These are phyloP conservation scores for Penicillium flavigenum DNA, from an alignment of 495 filamentous ascomycete species.

Conservation along the genomic window DNA sequence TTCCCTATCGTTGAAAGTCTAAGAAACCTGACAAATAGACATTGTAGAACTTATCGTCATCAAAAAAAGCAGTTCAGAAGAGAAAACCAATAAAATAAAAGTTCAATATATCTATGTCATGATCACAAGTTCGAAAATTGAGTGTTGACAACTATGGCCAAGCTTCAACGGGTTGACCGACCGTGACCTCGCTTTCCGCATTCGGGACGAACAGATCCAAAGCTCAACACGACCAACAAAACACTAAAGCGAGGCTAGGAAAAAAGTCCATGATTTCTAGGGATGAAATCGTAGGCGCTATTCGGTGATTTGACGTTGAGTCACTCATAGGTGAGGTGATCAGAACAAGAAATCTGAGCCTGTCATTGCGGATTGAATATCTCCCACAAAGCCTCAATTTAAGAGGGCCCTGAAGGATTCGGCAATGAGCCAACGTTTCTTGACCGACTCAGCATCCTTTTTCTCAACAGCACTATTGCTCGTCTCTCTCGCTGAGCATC, in stretches of 20 bases:
- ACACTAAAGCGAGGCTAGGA: conserved; percentile 5
- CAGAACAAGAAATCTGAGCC: neutral
- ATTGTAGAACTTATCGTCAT: no score
- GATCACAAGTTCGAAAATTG: no score
- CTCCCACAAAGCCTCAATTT: neutral
- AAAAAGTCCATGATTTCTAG: neutral
- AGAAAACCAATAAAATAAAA: no score
- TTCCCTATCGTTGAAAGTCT: no score
- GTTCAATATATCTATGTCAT: no score
- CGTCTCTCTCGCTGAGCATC: conserved; percentile 1
- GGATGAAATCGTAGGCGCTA: conserved; percentile 1
- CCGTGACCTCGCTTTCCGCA: neutral
- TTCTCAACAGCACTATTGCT: neutral
- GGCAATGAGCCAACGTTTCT: neutral
- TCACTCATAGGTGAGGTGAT: conserved; percentile 2
- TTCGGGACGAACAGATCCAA: neutral
- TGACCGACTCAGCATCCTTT: conserved; percentile 1
- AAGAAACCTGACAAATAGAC: no score
- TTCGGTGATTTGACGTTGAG: neutral
- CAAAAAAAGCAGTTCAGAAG: no score
- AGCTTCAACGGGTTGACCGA: neutral
- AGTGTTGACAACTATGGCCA: no score
- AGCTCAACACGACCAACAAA: conserved; percentile 5
- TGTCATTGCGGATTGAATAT: neutral
- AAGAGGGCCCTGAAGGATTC: neutral